Percentiles rank a stretch among this genome's conserved stretches.
Conservation (phyloP, 169 alveolate genomes). For the Plasmodium blacklocki region DNA sequence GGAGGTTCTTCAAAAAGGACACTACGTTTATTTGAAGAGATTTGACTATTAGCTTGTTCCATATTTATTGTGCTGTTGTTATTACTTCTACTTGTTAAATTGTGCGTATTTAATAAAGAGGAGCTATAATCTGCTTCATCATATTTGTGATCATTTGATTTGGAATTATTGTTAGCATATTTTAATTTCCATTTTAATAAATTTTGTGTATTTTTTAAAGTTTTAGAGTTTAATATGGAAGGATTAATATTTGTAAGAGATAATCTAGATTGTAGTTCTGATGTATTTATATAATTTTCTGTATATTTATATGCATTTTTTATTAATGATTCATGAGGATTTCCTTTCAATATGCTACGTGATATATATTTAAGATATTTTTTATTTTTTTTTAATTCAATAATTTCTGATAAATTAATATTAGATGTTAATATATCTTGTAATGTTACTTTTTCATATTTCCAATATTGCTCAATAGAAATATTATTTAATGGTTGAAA, state of each 20-base stretch:
- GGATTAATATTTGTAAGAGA: slow-evolving; percentile 34
- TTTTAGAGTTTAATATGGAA: slow-evolving; percentile 34
- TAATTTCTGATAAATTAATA: slow-evolving; percentile 7
- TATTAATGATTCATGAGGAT: slow-evolving; percentile 62
- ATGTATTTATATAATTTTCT: slow-evolving; percentile 14
- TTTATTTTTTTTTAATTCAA: slow-evolving; percentile 49
- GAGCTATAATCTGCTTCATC: slow-evolving; percentile 27
- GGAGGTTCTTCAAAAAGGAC: slow-evolving; percentile 7
- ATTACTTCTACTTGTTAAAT: slow-evolving; percentile 2
- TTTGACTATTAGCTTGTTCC: slow-evolving; percentile 9
- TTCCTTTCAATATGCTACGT: slow-evolving; percentile 48
- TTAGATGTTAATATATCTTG: slow-evolving; percentile 53
- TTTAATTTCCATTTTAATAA: slow-evolving; percentile 68
- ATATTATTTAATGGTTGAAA: slow-evolving; percentile 64
- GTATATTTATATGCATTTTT: slow-evolving; percentile 47
- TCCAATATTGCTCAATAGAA: slow-evolving; percentile 74
- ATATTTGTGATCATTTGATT: not conserved
- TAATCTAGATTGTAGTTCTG: slow-evolving; percentile 14
- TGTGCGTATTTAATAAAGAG: not conserved
- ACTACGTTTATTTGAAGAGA: slow-evolving; percentile 9
- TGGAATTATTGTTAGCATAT: slow-evolving; percentile 25
- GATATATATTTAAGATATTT: slow-evolving; percentile 54
- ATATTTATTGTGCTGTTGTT: slow-evolving; percentile 9
- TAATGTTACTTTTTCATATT: slow-evolving; percentile 70
- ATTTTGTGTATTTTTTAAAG: slow-evolving; percentile 43